Evolutionary conservation across 2,329 filamentous ascomycete species (phyloP), one percentile per base, ranked within the genome.

Genomic region (Geoglossum cookeanum): DNA sequence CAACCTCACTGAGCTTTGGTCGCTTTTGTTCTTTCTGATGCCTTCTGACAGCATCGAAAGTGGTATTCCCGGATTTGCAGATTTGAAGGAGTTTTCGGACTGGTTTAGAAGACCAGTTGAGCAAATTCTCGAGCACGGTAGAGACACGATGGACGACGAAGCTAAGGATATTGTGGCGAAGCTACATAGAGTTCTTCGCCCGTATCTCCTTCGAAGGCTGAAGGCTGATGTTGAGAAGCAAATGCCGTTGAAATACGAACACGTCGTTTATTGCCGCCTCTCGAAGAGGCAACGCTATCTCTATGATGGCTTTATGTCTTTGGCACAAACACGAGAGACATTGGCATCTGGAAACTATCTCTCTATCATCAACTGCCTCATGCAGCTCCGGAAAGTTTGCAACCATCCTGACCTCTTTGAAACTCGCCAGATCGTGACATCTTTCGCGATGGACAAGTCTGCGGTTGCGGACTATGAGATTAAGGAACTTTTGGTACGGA

Each of bases 181-280:
- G 68, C 78, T 98, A 3, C 94, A 98, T 72, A 89, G 94, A 62
- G 88, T 97, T 27, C 75, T 98, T 8, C 82, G 94, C 1, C 92
- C 92, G 0, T 97, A 96, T 65, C 78, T 98, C 9, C 76, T 98
- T 5, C 83, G 92, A 55, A 82, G 92, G 58, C 74, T 98, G 58
- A 98, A 98, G 71, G 86, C 88, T 49, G 92, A 98, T 66, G 92
- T 98, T 4, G 94, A 98, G 72, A 96, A 97, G 72, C 92, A 98
- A 68, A 95, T 98, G 87, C 92, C 94, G 0, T 90, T 81, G 60
- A 98, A 98, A 68, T 95, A 95, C 66, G 94, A 98, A 68, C 90
- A 96, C 65, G 89, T 98, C 22, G 87, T 97, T 61, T 90, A 94
- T 65, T 98, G 92, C 69, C 85, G 91, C 49, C 75, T 98, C 3